Evolutionary conservation across 2,329 filamentous ascomycete genomes (phyloP), one percentile per base, ranked within the genome.

Genomic region (Fusarium sp.): DNA sequence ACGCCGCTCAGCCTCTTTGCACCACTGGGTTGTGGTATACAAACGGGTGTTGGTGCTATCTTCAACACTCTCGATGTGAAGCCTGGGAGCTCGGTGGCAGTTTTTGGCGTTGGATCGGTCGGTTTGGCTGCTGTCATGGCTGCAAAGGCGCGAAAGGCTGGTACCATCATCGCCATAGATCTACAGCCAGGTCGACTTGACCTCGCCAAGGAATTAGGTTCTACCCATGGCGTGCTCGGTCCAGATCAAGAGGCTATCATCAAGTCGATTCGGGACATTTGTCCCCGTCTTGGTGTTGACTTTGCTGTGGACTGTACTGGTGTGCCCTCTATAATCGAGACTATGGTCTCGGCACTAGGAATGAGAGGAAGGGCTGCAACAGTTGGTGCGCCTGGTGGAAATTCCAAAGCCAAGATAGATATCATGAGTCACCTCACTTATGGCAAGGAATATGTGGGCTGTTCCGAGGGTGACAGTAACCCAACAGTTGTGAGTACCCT

Each of bases 271-370:
- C n/a, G 26, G 3, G 19, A 54, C 1, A 62, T 54, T 0, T 56
- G 49, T 2, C 63, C 59, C 0, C 44, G 40, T 2, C 28, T 57
- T 11, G 67, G 68, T 5, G 67, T 67, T 7, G 26, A 65, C 7
- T 70, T 45, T 46, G 68, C 67, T 3, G 54, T 70, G 1, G 67
- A 70, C 24, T 70, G 68, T 7, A 65, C 68, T 9, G 68, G 68
- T 4, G 50, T 68, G 5, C 56, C 60, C 0, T 30, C 59, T 0
- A 55, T 70, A 3, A 20, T 70, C 1, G 68, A 68, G 13, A 62
- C 45, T 1, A 67, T 70, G 63, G 41, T 70, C 0, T n/a, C 45
- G 1, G 37, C 50, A 0, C 8, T 70, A 2, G 67, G 63, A 0
- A 62, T 57, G 48, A 61, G 52, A 35, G 68, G 67, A 1, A 60